Percentiles rank a stretch among this genome's conserved stretches.
These are phyloP conservation scores for Taphrina betulina DNA, from an alignment of 1,139 yeast genomes.

Conservation along the genomic window DNA sequence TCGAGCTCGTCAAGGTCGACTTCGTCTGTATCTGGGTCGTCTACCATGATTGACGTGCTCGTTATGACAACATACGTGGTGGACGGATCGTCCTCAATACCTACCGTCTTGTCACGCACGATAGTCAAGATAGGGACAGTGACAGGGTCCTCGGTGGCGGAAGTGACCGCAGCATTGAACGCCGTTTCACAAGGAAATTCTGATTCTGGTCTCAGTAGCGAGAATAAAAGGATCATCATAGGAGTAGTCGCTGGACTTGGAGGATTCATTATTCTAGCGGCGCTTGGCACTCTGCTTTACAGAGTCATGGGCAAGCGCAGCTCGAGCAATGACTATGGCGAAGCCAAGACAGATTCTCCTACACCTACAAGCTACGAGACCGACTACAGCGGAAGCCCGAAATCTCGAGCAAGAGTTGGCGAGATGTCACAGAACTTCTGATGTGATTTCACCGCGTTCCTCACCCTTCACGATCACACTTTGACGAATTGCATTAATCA, in stretches of 20 bases:
- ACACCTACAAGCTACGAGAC: not conserved
- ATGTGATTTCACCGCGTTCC: too few species aligned
- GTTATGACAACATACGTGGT: constrained; percentile 2
- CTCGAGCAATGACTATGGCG: not conserved
- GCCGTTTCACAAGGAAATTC: constrained; percentile 25
- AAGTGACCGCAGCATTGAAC: constrained; percentile 26
- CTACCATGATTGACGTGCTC: constrained; percentile 4
- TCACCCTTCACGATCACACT: too few species aligned
- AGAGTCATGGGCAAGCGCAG: constrained; percentile 16
- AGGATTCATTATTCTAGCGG: constrained; percentile 20
- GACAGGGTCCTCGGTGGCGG: constrained; percentile 19
- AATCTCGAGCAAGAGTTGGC: not conserved
- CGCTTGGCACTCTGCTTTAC: constrained; percentile 12
- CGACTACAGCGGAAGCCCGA: not conserved
- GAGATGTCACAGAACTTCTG: constrained; percentile 15
- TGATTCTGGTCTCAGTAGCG: constrained; percentile 8
- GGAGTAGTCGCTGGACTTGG: constrained; percentile 29
- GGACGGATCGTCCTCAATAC: constrained; percentile 7
- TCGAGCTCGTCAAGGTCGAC: not conserved
- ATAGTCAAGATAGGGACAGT: constrained; percentile 19
- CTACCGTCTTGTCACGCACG: not conserved
- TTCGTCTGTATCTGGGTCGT: not conserved
- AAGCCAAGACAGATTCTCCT: constrained; percentile 1
- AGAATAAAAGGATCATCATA: constrained; percentile 23
- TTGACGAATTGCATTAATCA: too few species aligned